Percentiles rank a stretch among this genome's conserved stretches.
These are phyloP conservation scores for Alternaria sp. DNA, from an alignment of 2,329 filamentous ascomycete genomes.

Conservation along the genomic window DNA sequence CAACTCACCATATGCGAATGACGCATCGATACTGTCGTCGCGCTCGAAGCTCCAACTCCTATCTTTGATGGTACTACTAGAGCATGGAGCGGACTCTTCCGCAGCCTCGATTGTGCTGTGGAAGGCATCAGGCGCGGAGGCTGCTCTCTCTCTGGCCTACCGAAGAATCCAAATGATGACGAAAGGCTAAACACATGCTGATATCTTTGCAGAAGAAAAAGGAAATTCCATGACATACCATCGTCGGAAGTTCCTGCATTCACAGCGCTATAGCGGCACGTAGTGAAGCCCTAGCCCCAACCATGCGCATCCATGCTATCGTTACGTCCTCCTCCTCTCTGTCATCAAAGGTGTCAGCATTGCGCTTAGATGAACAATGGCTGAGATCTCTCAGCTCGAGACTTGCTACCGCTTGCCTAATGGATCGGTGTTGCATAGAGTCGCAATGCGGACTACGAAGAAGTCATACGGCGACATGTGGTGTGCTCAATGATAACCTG, in stretches of 20 bases:
- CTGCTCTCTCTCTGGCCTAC: background rate
- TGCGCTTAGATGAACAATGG: conserved; percentile 91
- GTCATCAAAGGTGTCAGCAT: conserved; percentile 98
- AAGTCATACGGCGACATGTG: background rate
- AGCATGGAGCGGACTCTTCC: conserved; percentile 95
- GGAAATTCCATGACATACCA: conserved; percentile 98
- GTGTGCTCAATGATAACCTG: background rate
- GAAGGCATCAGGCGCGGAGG: conserved; percentile 73
- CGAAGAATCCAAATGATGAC: background rate
- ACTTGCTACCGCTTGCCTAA: background rate
- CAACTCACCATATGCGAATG: conserved; percentile 75
- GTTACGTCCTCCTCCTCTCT: conserved; percentile 89
- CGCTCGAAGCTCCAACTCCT: conserved; percentile 94
- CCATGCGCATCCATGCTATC: conserved; percentile 83
- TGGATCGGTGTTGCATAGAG: background rate
- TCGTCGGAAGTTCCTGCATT: conserved; percentile 96
- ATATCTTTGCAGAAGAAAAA: conserved; percentile 65
- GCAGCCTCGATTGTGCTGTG: conserved; percentile 92
- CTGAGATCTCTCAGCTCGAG: conserved; percentile 73
- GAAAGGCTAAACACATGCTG: background rate
- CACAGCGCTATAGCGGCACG: conserved; percentile 84
- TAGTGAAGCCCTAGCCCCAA: conserved; percentile 85
- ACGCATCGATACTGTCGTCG: conserved; percentile 89
- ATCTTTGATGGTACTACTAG: conserved; percentile 97
- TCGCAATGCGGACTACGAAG: background rate